A percentile compares a stretch with the other conserved stretches of the same genome.
Evolutionary conservation across 164 flowering plant species (phyloP).

Genomic region (Macadamia integrifolia): DNA sequence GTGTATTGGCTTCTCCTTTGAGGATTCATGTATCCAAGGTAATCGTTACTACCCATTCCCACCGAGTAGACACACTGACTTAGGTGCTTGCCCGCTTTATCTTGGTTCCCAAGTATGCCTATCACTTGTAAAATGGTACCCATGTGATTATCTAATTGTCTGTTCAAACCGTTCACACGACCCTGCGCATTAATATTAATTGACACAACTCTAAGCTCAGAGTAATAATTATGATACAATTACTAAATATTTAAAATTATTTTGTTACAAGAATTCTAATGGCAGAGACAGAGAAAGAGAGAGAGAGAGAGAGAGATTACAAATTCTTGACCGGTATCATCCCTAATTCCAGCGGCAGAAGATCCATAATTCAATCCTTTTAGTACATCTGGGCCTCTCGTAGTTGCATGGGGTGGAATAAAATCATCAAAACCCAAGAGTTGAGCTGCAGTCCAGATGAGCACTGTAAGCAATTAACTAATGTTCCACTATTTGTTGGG

Average conservation of each 20-base stretch:
- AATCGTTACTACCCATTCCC: slow-evolving; percentile 54
- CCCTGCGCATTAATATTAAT: slow-evolving; percentile 35
- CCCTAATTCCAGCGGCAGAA: slow-evolving; percentile 56
- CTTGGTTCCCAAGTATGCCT: slow-evolving; percentile 41
- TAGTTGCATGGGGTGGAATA: slow-evolving; percentile 39
- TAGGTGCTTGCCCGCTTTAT: slow-evolving; percentile 25
- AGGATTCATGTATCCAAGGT: slow-evolving; percentile 34
- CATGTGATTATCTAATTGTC: slow-evolving; percentile 53
- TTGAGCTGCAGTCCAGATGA: slow-evolving; percentile 33
- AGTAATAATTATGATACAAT: no score
- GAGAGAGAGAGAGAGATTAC: slow-evolving; percentile 17
- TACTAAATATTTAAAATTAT: no score
- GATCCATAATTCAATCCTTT: slow-evolving; percentile 52
- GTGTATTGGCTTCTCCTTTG: slow-evolving; percentile 3
- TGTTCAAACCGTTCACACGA: slow-evolving; percentile 40
- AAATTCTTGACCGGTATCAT: slow-evolving; percentile 60
- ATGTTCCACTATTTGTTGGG: no score
- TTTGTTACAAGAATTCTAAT: no score
- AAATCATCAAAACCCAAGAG: slow-evolving; percentile 41
- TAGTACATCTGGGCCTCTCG: slow-evolving; percentile 36
- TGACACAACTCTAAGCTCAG: no score
- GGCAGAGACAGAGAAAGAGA: no score
- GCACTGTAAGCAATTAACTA: no score
- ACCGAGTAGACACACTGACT: slow-evolving; percentile 30
- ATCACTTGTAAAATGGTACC: slow-evolving; percentile 40